Evolutionary conservation across 192 early-diverging fungal species (phyloP), one percentile per base, ranked within the genome.

Genomic region (Coemansia sp.): DNA sequence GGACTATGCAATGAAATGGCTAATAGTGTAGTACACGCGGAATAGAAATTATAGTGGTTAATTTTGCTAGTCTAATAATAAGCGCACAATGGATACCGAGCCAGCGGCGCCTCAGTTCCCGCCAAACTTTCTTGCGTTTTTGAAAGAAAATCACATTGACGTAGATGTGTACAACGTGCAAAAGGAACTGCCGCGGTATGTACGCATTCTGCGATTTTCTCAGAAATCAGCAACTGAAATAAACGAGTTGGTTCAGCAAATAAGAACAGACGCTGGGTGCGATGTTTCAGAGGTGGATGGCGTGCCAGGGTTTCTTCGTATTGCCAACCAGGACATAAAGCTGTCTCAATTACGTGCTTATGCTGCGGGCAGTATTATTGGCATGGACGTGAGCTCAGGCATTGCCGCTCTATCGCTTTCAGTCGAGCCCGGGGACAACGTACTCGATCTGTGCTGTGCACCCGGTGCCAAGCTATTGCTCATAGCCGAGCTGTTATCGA

Each of bases 391-490:
- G 16, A 87, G 92, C 60, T 94, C 93, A 3, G 96, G 88, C 0
- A 83, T 96, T 1, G 93, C 95, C 0, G 92, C 91, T 0, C 67
- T 86, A 29, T 90, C 95, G 4, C 77, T 98, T 14, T 85, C 85
- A 1, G 72, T 94, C 0, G 52, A 86, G 8, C 80, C 85, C 0
- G 82, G 89, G 41, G 90, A 98, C 57, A 91, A 97, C 69, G 89
- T 97, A 3, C 83, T 98, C 14, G 97, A 95, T 63, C 81, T 93
- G 25, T 97, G 92, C 63, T 93, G 88, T 61, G 92, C 92, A 3
- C 91, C 93, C 53, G 93, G 97, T 0, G 90, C 87, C 22, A 98
- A 98, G 63, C 83, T 98, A 16, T 89, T 92, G 60, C 83, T 91
- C 65, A 77, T 96, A 22, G 80, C 87, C 4, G 91, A 97, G 11